These are phyloP conservation scores for Tarenaya hassleriana DNA, from an alignment of 345 rosid genomes.

Conservation along the genomic window DNA sequence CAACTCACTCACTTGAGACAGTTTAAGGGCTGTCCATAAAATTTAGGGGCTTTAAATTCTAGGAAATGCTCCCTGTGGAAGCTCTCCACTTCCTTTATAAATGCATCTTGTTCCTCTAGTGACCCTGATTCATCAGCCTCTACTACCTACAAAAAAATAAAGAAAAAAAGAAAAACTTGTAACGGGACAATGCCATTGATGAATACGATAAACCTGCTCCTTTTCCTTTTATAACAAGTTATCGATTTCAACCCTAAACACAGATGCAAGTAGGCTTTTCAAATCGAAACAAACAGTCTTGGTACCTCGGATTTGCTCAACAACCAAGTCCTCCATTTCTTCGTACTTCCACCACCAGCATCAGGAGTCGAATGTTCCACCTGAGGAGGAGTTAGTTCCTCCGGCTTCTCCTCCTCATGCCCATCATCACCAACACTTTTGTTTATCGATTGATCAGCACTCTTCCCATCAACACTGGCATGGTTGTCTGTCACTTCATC, in stretches of 20 bases:
- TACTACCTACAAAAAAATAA: conserved; percentile 47
- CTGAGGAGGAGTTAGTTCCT: conserved; percentile 22
- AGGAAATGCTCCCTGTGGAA: conserved; percentile 50
- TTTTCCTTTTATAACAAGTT: neutral
- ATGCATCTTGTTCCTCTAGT: conserved; percentile 56
- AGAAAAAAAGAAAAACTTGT: conserved; percentile 12
- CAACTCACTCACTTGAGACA: conserved; percentile 76
- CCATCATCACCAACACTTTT: conserved; percentile 13
- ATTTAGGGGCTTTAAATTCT: conserved; percentile 88
- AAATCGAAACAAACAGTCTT: neutral
- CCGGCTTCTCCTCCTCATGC: conserved; percentile 14
- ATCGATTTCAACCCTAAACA: neutral
- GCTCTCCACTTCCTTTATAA: conserved; percentile 75
- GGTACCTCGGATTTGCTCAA: conserved; percentile 55
- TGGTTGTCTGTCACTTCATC: conserved; percentile 16
- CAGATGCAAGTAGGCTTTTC: neutral
- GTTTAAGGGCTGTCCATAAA: conserved; percentile 83
- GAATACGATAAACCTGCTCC: neutral
- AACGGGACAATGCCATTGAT: neutral
- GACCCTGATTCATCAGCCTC: conserved; percentile 61
- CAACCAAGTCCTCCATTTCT: conserved; percentile 58
- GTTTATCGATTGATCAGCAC: conserved; percentile 16
- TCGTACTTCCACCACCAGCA: conserved; percentile 31
- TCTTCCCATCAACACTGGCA: conserved; percentile 12
- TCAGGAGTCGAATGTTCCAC: conserved; percentile 30